Base-by-base conservation (phyloP, 1,284 basidiomycete genomes). In the Boletus calvinii region DNA sequence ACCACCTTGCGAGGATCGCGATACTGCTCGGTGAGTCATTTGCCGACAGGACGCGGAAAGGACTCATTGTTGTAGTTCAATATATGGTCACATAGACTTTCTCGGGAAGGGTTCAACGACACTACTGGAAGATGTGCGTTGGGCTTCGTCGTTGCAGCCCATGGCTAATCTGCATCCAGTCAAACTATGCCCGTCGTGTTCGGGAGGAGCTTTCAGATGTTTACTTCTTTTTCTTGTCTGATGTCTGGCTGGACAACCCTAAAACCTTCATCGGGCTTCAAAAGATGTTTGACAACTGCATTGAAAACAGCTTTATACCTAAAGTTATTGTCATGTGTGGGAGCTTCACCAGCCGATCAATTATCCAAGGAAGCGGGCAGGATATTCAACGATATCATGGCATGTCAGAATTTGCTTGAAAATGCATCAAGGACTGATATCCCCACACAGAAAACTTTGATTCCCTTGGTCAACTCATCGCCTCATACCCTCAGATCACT, bases 11-110 rank as follows among this genome's bases (percentile, higher is more conserved):
- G 94, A 98, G 71, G 82, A 86, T 62, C 78, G 95, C 46, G 84
- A 87, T 54, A 82, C 83, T 2, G 85, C 94, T 24, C 80, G 92
- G 90, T 92, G 63, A 59, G 79, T 62, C 13, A 6, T 8, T 38
- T 43, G 31, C 35, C 13, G 41, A 32, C 42, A 11, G 30, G 18
- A 30, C n/a, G 22, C 5, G 17, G 15, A 38, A 44, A 22, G 6
- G 10, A 44, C 32, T 62, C 44, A 59, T 47, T 29, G 34, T 7
- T 40, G 22, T 46, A 94, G 89, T 59, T 92, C 88, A 34, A 85
- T 97, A 59, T 94, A 91, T 65, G 95, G 94, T 0, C 94, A 98
- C 62, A 84, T 97, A 31, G 96, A 99, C 67, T 98, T 98, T 64
- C 78, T 96, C 4, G 97, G 97, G 13, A 85, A 90, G 57, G 97